Base-by-base conservation (phyloP, 1,284 basidiomycete genomes). In the Ustilago trichophora region DNA sequence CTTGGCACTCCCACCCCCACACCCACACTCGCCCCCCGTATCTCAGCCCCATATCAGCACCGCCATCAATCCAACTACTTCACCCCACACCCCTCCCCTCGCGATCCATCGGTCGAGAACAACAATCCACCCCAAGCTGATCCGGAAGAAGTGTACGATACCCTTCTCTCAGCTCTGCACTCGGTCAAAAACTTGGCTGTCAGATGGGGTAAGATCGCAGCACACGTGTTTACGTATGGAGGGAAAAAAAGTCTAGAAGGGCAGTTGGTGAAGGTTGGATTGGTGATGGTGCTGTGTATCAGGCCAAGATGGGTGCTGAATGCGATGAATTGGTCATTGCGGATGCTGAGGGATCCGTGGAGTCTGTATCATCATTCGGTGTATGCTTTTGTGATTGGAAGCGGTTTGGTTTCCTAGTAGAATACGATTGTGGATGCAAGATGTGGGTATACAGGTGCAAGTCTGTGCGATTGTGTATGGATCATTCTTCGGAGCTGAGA, bases 401-500 rank as follows among this genome's bases (percentile, higher is more conserved):
- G 34, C n/a, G 22, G 36, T n/a, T 7, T 51, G 3, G 25, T 6
- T 16, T 51, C 25, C 16, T 13, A 26, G n/a, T n/a, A n/a, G n/a
- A n/a, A n/a, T n/a, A n/a, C n/a, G n/a, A n/a, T n/a, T n/a, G n/a
- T n/a, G n/a, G n/a, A n/a, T n/a, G n/a, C n/a, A n/a, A n/a, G n/a
- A n/a, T n/a, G n/a, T n/a, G n/a, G n/a, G n/a, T 29, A 13, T 29
- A 29, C 27, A 29, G 13, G 27, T 29, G 13, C 27, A 29, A 29
- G 13, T 29, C 27, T n/a, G n/a, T n/a, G n/a, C n/a, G n/a, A n/a
- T n/a, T n/a, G n/a, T n/a, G n/a, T n/a, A n/a, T n/a, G n/a, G n/a
- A n/a, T n/a, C n/a, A 48, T 24, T 56, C 43, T 25, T 48, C 53
- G 10, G 27, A 26, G 21, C 59, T 56, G 10, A 63, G 25, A 15